Percentiles rank a stretch among this genome's conserved stretches.
Evolutionary conservation across 169 alveolate genomes (phyloP).

Genomic region (Plasmodium reichenowi): DNA sequence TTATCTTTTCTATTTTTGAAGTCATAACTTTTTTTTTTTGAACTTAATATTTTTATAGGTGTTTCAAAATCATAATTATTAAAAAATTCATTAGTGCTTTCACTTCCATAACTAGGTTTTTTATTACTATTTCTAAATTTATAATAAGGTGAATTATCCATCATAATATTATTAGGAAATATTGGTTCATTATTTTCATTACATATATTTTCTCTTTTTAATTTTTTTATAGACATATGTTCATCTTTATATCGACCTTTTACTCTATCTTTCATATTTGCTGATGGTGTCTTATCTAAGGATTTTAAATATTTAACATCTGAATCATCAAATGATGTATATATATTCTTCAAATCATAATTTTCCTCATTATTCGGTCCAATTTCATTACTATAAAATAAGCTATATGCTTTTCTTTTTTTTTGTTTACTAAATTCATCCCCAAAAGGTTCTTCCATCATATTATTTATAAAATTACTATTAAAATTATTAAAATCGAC

Average conservation of each 20-base stretch:
- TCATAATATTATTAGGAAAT: constrained; percentile 20
- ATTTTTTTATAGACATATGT: constrained; percentile 25
- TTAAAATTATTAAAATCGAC: constrained; percentile 51
- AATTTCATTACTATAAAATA: constrained; percentile 69
- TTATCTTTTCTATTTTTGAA: constrained; percentile 39
- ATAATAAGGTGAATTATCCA: constrained; percentile 38
- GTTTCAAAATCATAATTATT: constrained; percentile 69
- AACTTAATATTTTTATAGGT: constrained; percentile 33
- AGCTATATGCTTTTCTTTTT: constrained; percentile 72
- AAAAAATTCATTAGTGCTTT: constrained; percentile 63
- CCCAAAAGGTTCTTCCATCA: constrained; percentile 29
- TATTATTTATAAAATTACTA: constrained; percentile 65
- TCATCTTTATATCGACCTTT: constrained; percentile 9
- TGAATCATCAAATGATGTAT: constrained; percentile 41
- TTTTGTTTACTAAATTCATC: constrained; percentile 12
- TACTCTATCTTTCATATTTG: constrained; percentile 22
- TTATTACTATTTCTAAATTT: constrained; percentile 21
- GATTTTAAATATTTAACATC: constrained; percentile 18
- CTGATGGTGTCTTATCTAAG: constrained; percentile 31
- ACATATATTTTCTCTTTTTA: constrained; percentile 47
- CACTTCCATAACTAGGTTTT: constrained; percentile 60
- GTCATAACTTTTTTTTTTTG: constrained; percentile 34
- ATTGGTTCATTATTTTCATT: constrained; percentile 36
- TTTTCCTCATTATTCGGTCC: constrained; percentile 45
- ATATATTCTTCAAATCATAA: constrained; percentile 22